Evolutionary conservation across 805 yeast species (phyloP).

Genomic region (Saccharomycopsis capsularis): DNA sequence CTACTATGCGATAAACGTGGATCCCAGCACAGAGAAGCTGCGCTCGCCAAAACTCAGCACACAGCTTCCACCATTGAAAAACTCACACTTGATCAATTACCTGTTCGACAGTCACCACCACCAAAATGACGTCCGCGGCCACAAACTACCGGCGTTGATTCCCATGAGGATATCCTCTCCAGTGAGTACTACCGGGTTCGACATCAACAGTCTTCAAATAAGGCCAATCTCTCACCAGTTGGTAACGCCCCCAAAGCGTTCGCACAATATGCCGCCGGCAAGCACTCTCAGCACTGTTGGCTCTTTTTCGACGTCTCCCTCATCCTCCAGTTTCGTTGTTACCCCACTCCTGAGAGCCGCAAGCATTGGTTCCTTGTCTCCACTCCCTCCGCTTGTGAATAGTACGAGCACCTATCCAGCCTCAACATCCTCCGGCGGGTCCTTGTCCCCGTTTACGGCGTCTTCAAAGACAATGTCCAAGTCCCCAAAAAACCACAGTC

Average conservation of each 20-base stretch:
- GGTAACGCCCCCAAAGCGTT: too few relatives aligned
- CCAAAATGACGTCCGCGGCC: too few relatives aligned
- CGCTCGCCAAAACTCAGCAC: neutral
- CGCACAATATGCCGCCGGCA: neutral
- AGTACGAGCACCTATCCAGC: neutral
- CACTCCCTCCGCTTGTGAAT: neutral
- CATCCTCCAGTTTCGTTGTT: neutral
- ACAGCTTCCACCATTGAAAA: neutral
- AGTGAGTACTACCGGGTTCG: neutral
- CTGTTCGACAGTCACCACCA: neutral
- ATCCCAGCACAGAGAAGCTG: too few relatives aligned
- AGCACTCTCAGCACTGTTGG: neutral
- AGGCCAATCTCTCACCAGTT: neutral
- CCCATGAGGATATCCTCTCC: constrained; percentile 15
- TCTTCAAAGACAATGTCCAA: neutral
- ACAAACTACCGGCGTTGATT: constrained; percentile 14
- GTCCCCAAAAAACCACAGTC: neutral
- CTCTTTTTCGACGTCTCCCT: too few relatives aligned
- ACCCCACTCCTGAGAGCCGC: neutral
- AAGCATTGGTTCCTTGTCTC: neutral
- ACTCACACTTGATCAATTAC: neutral
- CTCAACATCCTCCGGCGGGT: too few relatives aligned
- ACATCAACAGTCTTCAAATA: neutral
- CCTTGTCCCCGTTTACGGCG: too few relatives aligned
- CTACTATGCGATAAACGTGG: constrained; percentile 10